Evolutionary conservation across 768 basidiomycete genomes (phyloP).

Genomic region (Tylopilus felleus): DNA sequence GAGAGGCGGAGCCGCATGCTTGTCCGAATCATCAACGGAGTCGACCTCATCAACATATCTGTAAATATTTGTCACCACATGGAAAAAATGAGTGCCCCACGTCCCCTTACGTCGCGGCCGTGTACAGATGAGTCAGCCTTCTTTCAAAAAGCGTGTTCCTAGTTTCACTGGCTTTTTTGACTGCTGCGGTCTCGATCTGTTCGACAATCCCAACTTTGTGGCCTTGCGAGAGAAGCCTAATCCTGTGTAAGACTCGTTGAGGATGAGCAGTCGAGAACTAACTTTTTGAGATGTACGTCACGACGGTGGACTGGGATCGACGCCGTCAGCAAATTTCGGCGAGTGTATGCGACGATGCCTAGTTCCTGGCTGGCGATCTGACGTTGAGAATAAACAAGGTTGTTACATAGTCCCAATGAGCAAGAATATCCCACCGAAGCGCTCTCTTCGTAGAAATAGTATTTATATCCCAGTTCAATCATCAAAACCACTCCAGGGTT

Average conservation of each 20-base stretch:
- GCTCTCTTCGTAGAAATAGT: slow-evolving; percentile 79
- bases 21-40: slow-evolving; percentile 60
- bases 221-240: slow-evolving; percentile 70
- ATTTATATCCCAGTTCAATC: slow-evolving; percentile 84
- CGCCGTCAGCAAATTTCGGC: slow-evolving; percentile 73
- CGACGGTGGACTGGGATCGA: slow-evolving; percentile 68
- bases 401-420: neutral
- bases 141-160: slow-evolving; percentile 71
- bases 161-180: slow-evolving; percentile 81
- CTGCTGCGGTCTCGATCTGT: slow-evolving; percentile 83
- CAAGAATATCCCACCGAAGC: slow-evolving; percentile 51
- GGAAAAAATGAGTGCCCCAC: neutral
- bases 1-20: slow-evolving; percentile 58
- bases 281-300: slow-evolving; percentile 77
- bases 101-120: slow-evolving; percentile 73
- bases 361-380: slow-evolving; percentile 75
- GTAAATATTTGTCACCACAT: slow-evolving; percentile 10
- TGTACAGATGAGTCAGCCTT: slow-evolving; percentile 74
- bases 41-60: slow-evolving; percentile 85
- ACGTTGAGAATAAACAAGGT: slow-evolving; percentile 10
- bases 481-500: slow-evolving; percentile 68
- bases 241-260: neutral
- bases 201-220: slow-evolving; percentile 81
- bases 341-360: slow-evolving; percentile 69
- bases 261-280: slow-evolving; percentile 7